Evolutionary conservation across 2,329 filamentous ascomycete genomes (phyloP).

Genomic region (Thielaviopsis euricoi): DNA sequence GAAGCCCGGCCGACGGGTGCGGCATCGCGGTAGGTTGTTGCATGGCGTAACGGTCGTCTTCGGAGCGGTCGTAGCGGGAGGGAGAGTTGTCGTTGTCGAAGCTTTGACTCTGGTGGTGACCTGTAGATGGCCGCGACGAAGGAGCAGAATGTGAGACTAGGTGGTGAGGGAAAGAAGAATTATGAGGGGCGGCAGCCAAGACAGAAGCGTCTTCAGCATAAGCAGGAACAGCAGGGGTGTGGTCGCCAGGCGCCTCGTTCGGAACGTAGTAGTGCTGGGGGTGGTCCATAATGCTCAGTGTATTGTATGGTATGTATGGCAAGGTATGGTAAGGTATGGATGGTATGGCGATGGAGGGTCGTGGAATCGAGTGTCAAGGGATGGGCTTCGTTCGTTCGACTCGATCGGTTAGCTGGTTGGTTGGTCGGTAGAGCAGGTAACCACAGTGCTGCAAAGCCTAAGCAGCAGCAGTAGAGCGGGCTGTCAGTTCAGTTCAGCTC

Average conservation of each 20-base stretch:
- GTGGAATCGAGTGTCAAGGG: neutral
- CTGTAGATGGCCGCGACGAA: slow-evolving; percentile 12
- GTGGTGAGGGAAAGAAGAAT: slow-evolving; percentile 18
- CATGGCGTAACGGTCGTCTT: slow-evolving; percentile 30
- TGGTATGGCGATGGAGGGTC: neutral
- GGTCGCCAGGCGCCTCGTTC: slow-evolving; percentile 6
- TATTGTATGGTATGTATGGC: neutral
- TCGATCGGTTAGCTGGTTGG: no score
- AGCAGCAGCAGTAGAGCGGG: no score
- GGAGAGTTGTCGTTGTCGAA: slow-evolving; percentile 29
- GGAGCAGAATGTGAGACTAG: slow-evolving; percentile 13
- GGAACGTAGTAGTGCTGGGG: slow-evolving; percentile 7
- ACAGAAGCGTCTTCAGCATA: slow-evolving; percentile 5
- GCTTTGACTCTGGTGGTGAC: slow-evolving; percentile 30
- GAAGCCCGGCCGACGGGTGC: slow-evolving; percentile 38
- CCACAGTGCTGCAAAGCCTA: no score
- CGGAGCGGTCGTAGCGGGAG: slow-evolving; percentile 1
- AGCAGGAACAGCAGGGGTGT: slow-evolving; percentile 3
- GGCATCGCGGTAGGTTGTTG: slow-evolving; percentile 23
- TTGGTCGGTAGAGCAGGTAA: neutral
- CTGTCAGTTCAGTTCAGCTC: no score
- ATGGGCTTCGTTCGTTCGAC: neutral
- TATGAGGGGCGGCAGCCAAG: slow-evolving; percentile 16
- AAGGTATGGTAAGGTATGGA: neutral
- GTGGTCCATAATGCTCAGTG: slow-evolving; percentile 7